These are phyloP conservation scores for Ceratocystis smalleyi DNA, from an alignment of 2,329 filamentous ascomycete genomes.

Conservation along the genomic window DNA sequence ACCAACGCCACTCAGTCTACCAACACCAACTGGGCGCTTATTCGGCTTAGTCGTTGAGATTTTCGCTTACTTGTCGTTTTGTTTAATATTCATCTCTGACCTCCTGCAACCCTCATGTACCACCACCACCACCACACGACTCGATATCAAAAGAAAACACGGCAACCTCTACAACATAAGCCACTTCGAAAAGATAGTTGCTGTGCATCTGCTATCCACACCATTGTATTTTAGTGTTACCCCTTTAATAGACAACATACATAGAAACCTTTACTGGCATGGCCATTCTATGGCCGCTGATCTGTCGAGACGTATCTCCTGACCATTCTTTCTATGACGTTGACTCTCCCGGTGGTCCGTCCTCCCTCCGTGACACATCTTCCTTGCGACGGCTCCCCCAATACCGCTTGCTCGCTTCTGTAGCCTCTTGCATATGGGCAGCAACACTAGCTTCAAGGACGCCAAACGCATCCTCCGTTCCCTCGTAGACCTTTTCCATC, in stretches of 20 bases:
- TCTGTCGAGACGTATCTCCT: background rate
- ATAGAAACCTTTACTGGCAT: background rate
- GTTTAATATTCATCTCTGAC: background rate
- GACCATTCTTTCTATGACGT: no score
- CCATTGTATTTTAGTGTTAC: conserved; percentile 2
- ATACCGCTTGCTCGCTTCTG: background rate
- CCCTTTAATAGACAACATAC: conserved; percentile 1
- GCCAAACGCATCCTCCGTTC: background rate
- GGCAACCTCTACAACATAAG: background rate
- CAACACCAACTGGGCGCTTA: background rate
- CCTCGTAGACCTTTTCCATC: background rate
- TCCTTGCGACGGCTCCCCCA: background rate
- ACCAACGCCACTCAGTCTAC: background rate
- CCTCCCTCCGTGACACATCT: no score
- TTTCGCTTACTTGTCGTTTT: background rate
- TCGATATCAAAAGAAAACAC: no score
- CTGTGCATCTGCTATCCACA: no score
- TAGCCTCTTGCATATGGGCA: background rate
- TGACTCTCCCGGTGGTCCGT: no score
- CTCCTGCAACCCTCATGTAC: background rate
- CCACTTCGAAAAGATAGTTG: background rate
- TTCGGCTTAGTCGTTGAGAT: background rate
- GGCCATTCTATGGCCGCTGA: background rate
- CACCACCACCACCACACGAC: background rate
- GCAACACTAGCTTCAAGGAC: background rate